Evolutionary conservation across 495 filamentous ascomycete genomes (phyloP).

Genomic region (Amphirosellinia nigrospora): DNA sequence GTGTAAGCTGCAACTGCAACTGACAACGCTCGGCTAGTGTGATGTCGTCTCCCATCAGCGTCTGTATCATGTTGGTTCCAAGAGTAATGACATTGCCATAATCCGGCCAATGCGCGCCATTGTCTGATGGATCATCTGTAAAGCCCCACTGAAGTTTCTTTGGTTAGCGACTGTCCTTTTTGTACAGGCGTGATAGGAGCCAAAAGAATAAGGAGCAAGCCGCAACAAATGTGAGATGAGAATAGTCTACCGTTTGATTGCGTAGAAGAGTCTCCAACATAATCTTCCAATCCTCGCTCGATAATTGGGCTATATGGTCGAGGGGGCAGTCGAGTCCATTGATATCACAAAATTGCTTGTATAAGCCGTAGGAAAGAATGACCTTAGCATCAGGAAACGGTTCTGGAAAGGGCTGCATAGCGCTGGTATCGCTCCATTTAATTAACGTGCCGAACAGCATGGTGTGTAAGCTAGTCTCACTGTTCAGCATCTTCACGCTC

Average conservation of each 20-base stretch:
- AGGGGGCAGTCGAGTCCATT: not conserved
- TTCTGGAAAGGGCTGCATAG: not conserved
- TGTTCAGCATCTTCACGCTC: not conserved
- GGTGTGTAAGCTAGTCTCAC: constrained; percentile 10
- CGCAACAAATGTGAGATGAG: not conserved
- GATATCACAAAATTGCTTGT: not conserved
- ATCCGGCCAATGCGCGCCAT: not conserved
- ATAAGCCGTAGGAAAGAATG: not conserved
- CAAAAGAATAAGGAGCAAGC: not conserved
- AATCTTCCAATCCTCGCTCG: not conserved
- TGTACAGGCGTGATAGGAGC: not conserved
- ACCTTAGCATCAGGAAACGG: constrained; percentile 4
- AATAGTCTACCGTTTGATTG: not conserved
- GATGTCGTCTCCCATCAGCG: not conserved
- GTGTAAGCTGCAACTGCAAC: not conserved
- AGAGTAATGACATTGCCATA: constrained; percentile 3
- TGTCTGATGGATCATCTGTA: not conserved
- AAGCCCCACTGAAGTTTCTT: constrained; percentile 3
- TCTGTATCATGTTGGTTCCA: not conserved
- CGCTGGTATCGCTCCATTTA: not conserved
- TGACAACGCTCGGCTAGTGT: constrained; percentile 12
- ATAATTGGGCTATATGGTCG: not conserved
- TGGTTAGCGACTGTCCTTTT: not conserved
- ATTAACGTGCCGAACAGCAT: not conserved
- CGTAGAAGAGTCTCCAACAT: not conserved